Conservation (phyloP, 2,329 filamentous ascomycete species). For the Sarocladiaceae sp. region DNA sequence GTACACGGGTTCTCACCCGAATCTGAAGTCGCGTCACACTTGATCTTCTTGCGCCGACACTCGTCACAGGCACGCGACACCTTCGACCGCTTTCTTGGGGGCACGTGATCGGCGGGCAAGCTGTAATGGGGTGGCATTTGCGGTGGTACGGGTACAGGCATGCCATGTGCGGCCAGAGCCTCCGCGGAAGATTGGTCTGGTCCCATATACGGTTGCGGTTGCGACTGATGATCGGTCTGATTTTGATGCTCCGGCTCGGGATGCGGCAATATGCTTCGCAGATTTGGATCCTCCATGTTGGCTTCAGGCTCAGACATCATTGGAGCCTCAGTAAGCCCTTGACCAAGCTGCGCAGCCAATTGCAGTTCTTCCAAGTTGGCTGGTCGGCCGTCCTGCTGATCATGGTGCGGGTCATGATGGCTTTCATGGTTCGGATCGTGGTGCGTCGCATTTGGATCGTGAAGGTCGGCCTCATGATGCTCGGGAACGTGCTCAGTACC, state of each 20-base stretch:
- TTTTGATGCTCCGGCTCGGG: conserved; percentile 32
- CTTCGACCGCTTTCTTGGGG: conserved; percentile 75
- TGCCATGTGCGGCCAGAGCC: conserved; percentile 29
- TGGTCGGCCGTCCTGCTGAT: conserved; percentile 37
- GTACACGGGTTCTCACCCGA: conserved; percentile 70
- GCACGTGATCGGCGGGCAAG: conserved; percentile 50
- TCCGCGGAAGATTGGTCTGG: conserved; percentile 33
- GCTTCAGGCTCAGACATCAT: conserved; percentile 46
- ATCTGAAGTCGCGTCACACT: conserved; percentile 79
- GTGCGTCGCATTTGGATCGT: conserved; percentile 27
- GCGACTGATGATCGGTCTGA: conserved; percentile 13
- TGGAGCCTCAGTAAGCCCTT: conserved; percentile 44
- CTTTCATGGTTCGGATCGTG: conserved; percentile 18
- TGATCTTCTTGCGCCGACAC: conserved; percentile 84
- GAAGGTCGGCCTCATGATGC: conserved; percentile 11
- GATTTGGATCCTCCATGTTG: conserved; percentile 33
- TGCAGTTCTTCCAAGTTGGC: conserved; percentile 53
- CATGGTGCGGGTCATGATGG: conserved; percentile 13
- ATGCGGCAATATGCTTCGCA: conserved; percentile 41
- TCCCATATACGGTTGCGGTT: conserved; percentile 28
- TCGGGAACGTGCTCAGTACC: not conserved
- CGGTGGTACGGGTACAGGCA: conserved; percentile 32
- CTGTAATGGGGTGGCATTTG: conserved; percentile 33
- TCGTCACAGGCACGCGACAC: conserved; percentile 88
- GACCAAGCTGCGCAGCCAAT: conserved; percentile 53